phyloP scores from a whole-genome alignment of 2,329 filamentous ascomycete species.

The Pestalotiopsis fici region DNA sequence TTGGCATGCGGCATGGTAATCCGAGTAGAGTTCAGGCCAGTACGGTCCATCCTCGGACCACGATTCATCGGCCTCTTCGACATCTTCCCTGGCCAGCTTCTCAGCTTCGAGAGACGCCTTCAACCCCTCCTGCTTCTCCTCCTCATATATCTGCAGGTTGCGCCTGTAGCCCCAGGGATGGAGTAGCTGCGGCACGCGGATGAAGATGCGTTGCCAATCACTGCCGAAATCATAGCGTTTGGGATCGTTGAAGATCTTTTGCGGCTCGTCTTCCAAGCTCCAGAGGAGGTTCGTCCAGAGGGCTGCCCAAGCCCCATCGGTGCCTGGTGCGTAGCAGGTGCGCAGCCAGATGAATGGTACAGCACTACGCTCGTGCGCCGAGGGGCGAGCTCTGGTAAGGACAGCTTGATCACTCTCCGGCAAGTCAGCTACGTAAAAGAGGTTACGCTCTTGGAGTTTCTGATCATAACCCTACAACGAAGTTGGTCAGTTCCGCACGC shows the following conservation, averaged over 20 bases:
- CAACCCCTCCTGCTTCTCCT: not conserved
- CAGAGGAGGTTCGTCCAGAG: not conserved
- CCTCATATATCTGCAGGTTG: not conserved
- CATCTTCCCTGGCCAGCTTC: not conserved
- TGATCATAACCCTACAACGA: not conserved
- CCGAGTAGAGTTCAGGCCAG: not conserved
- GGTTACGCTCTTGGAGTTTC: not conserved
- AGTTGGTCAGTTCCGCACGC: not conserved
- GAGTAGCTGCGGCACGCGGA: not conserved
- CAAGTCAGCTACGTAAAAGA: not conserved
- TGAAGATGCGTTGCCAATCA: not conserved
- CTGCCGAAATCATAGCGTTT: not conserved
- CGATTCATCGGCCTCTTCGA: not conserved
- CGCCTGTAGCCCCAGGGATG: not conserved
- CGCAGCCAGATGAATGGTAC: not conserved
- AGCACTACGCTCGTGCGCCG: not conserved
- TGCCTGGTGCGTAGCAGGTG: not conserved
- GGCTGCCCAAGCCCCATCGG: not conserved
- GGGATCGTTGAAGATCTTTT: not conserved
- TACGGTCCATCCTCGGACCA: not conserved
- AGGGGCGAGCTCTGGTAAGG: not conserved
- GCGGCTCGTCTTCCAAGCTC: not conserved
- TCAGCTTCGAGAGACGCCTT: not conserved
- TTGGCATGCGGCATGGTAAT: not conserved
- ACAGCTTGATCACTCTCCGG: not conserved